Percentiles rank a stretch among this genome's conserved stretches.
Evolutionary conservation across 164 flowering plant genomes (phyloP).

Genomic region (Dillenia turbinata): DNA sequence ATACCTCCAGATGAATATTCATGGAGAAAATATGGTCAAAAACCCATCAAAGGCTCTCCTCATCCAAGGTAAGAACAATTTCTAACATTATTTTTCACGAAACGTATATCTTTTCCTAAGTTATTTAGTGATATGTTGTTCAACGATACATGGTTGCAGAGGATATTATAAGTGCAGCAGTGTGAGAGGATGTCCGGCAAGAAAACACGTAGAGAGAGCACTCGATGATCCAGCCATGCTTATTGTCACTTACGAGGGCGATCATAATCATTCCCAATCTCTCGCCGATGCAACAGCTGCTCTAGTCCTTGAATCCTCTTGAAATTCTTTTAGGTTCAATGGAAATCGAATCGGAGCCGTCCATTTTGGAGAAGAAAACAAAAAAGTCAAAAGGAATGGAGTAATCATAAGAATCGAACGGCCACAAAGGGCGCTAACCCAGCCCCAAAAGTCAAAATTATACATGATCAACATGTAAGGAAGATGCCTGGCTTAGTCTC

Average conservation of each 20-base stretch:
- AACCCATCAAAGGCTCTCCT: slow-evolving; percentile 82
- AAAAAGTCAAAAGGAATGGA: no score
- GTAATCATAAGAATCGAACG: no score
- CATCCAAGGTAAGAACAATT: slow-evolving; percentile 49
- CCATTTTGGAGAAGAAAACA: no score
- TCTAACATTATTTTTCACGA: background rate
- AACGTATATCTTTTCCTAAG: background rate
- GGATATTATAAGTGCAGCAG: slow-evolving; percentile 82
- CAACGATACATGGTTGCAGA: slow-evolving; percentile 22
- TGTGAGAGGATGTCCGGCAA: slow-evolving; percentile 62
- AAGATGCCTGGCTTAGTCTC: no score
- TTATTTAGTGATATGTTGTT: background rate
- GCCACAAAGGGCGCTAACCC: no score
- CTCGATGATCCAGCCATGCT: slow-evolving; percentile 59
- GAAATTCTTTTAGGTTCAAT: background rate
- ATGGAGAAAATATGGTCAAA: slow-evolving; percentile 82
- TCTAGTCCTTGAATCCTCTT: slow-evolving; percentile 52
- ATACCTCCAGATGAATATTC: slow-evolving; percentile 72
- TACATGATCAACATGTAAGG: no score
- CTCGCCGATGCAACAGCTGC: slow-evolving; percentile 22
- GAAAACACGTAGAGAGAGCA: slow-evolving; percentile 20
- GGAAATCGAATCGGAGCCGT: no score
- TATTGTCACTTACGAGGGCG: slow-evolving; percentile 21
- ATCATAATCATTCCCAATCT: slow-evolving; percentile 37
- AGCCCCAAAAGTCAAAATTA: no score